Evolutionary conservation across 306 rosid species (phyloP).

Genomic region (Rubus parviflorus): DNA sequence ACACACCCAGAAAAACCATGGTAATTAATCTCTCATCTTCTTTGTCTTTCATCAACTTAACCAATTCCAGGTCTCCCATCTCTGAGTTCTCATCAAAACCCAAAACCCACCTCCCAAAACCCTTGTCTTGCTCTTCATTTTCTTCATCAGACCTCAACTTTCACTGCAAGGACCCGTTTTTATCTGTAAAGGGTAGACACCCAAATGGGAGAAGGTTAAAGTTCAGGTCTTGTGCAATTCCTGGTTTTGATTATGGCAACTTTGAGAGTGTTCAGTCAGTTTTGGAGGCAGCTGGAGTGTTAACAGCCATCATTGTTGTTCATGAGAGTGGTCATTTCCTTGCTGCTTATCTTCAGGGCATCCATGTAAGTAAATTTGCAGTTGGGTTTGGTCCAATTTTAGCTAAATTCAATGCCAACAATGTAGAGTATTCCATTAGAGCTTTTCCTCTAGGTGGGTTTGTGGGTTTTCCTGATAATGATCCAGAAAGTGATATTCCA

Average conservation of each 20-base stretch:
- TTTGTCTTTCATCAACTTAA: conserved; percentile 45
- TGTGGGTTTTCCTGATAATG: conserved; percentile 99
- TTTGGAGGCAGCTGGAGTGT: conserved; percentile 78
- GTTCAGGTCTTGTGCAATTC: conserved; percentile 52
- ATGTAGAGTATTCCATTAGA: conserved; percentile 89
- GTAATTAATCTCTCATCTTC: conserved; percentile 62
- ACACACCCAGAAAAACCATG: conserved; percentile 49
- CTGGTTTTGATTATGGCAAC: conserved; percentile 68
- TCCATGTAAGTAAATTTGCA: conserved; percentile 95
- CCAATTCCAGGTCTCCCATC: conserved; percentile 52
- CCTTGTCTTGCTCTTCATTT: conserved; percentile 37
- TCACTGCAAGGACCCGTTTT: conserved; percentile 44
- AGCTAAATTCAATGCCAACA: conserved; percentile 83
- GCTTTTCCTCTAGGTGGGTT: conserved; percentile 98
- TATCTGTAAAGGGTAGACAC: conserved; percentile 27
- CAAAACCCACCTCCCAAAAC: conserved; percentile 60
- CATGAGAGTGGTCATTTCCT: conserved; percentile 98
- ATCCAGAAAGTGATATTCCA: conserved; percentile 90
- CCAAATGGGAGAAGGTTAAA: conserved; percentile 46
- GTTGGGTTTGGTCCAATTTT: conserved; percentile 97
- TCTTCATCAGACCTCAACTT: conserved; percentile 40
- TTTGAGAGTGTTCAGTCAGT: conserved; percentile 89
- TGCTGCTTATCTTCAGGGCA: conserved; percentile 93
- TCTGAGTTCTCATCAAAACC: conserved; percentile 39
- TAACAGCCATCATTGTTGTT: conserved; percentile 86